A percentile compares a stretch with the other conserved stretches of the same genome.
phyloP scores from a whole-genome alignment of 2,329 filamentous ascomycete genomes.

The Penicillium sp. region DNA sequence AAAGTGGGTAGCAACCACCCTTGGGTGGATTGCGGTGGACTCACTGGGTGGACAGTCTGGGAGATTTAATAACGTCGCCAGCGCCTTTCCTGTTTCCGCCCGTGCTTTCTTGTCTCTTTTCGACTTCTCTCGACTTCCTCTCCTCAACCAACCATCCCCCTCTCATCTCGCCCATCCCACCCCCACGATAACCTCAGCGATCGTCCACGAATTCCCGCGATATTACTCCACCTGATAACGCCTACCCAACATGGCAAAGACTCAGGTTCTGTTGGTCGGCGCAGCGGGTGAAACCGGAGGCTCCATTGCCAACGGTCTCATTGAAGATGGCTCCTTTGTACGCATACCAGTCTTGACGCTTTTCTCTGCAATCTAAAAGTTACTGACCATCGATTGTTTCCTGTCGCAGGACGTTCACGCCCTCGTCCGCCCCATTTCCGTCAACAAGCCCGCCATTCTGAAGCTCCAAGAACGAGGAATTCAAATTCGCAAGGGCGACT shows the following conservation, averaged over 20 bases:
- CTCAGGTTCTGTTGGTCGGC: conserved; percentile 42
- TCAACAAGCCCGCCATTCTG: conserved; percentile 49
- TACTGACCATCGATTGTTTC: conserved; percentile 1
- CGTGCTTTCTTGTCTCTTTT: conserved; percentile 11
- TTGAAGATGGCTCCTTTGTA: conserved; percentile 34
- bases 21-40: conserved; percentile 25
- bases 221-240: background rate
- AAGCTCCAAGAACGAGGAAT: conserved; percentile 48
- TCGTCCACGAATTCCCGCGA: background rate
- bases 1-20: conserved; percentile 37
- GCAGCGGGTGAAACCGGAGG: conserved; percentile 45
- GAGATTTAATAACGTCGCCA: conserved; percentile 37
- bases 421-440: conserved; percentile 50
- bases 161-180: conserved; percentile 1
- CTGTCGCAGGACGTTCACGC: conserved; percentile 50
- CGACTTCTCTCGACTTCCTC: conserved; percentile 1
- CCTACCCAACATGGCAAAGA: conserved; percentile 36
- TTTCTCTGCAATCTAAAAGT: background rate
- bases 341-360: conserved; percentile 1
- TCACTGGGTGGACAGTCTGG: conserved; percentile 7
- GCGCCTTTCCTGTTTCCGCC: conserved; percentile 27
- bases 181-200: background rate
- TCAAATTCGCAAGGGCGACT: conserved; percentile 47
- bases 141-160: background rate
- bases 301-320: conserved; percentile 42